Evolutionary conservation across 257 asterid species (phyloP).

Genomic region (Solanum lignicaule): DNA sequence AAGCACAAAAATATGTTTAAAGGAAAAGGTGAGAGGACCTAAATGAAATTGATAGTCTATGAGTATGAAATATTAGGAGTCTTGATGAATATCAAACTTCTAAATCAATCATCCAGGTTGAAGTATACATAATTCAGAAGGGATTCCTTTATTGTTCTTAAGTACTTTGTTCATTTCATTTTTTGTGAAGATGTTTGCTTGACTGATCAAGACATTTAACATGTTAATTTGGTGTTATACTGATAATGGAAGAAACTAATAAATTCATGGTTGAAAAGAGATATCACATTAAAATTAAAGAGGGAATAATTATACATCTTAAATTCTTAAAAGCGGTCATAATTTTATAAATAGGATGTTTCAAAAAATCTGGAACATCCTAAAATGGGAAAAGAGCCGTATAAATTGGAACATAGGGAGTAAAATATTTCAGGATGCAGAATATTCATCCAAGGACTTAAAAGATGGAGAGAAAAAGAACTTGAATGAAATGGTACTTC

Average conservation of each 20-base stretch:
- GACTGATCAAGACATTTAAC: not conserved
- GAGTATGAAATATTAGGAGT: not conserved
- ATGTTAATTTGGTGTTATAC: not conserved
- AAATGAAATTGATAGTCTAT: not conserved
- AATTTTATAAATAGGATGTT: not conserved
- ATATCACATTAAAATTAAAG: not conserved
- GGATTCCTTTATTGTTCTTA: not conserved
- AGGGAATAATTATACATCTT: not conserved
- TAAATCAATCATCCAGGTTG: not conserved
- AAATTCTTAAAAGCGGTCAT: not conserved
- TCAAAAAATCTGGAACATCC: not conserved
- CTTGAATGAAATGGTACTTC: not conserved
- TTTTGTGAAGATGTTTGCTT: not conserved
- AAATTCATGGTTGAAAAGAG: not conserved
- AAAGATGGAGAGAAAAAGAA: not conserved
- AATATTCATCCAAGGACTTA: not conserved
- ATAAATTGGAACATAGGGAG: not conserved
- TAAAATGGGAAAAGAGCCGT: not conserved
- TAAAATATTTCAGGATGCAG: not conserved
- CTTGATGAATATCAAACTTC: not conserved
- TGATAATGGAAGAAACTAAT: not conserved
- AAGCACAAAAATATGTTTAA: not conserved
- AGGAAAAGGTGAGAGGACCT: not conserved
- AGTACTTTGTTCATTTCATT: too few species aligned
- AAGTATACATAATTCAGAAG: not conserved